Percentiles rank a stretch among this genome's conserved stretches.
Evolutionary conservation across 768 basidiomycete genomes (phyloP).

Genomic region (Lactarius sanguifluus): DNA sequence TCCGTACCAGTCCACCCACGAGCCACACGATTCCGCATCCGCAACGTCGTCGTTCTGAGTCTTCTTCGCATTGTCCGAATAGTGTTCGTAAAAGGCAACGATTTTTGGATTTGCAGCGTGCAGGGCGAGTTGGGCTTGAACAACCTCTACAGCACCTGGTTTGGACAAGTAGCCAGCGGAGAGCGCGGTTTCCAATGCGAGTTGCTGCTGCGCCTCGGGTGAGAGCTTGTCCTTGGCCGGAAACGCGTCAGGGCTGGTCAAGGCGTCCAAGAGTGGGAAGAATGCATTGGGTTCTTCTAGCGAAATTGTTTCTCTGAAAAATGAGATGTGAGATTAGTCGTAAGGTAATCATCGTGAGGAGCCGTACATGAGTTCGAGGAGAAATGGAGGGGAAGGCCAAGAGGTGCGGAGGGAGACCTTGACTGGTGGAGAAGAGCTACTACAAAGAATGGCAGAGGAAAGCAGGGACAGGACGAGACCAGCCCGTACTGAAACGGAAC

Average conservation of each 20-base stretch:
- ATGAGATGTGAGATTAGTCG: conserved; percentile 7
- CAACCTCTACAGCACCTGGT: conserved; percentile 50
- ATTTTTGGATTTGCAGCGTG: conserved; percentile 80
- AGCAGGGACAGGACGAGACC: conserved; percentile 12
- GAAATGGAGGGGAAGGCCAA: conserved; percentile 37
- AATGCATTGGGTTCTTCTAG: conserved; percentile 70
- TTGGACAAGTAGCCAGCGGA: conserved; percentile 49
- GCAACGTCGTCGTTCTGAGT: conserved; percentile 27
- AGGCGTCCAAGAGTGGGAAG: conserved; percentile 70
- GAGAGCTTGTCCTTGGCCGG: conserved; percentile 40
- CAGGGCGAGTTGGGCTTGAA: conserved; percentile 73
- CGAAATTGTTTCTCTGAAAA: conserved; percentile 72
- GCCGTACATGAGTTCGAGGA: conserved; percentile 23
- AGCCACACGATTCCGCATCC: conserved; percentile 48
- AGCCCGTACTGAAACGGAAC: conserved; percentile 4
- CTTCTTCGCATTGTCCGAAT: conserved; percentile 40
- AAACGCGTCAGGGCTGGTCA: conserved; percentile 52
- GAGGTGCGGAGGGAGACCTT: conserved; percentile 40
- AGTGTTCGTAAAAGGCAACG: conserved; percentile 81
- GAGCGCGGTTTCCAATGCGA: conserved; percentile 52
- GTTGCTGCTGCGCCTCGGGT: conserved; percentile 53
- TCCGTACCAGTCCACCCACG: conserved; percentile 88
- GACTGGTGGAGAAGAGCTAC: conserved; percentile 35
- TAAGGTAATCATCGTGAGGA: neutral
- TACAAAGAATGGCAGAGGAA: conserved; percentile 1